Base-by-base conservation (phyloP, 1,284 basidiomycete species). In the Trichosporon ovoides region DNA sequence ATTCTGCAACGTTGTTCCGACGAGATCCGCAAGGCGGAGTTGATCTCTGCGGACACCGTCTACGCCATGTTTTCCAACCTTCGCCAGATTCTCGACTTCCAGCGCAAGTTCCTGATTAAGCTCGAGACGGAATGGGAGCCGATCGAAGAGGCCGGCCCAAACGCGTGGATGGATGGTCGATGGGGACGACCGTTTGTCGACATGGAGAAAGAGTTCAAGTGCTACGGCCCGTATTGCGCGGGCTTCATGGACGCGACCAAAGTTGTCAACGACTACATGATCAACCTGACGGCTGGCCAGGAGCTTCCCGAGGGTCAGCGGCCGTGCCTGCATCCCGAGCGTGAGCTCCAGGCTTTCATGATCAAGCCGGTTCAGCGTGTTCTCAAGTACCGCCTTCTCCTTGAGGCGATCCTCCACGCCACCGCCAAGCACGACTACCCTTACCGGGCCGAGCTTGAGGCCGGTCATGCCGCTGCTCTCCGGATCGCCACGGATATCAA, bases 161-260 rank as follows among this genome's bases (percentile, higher is more conserved):
- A 64, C 14, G 81, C 88, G 66, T 88, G 90, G 91, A 85, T 84
- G 65, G 89, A 92, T 66, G 93, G 89, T 72, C 85, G 83, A 66
- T 98, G 93, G 95, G 95, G 90, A 46, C 79, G 83, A 58, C 85
- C 85, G 61, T 95, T 94, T 63, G 77, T 81, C 28, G 77, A 79
- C 53, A 74, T 75, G 89, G 95, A 98, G 82, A 84, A 90, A 59
- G 89, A 92, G 67, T 96, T 97, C 73, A 83, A 85, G 50, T 89
- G 91, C 37, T 99, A 99, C 77, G 93, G 96, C 72, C 93, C 94
- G 5, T 98, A 97, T 76, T 98, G 95, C 77, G 92, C 92, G 48
- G 98, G 98, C 78, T 94, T 94, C 78, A 89, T 88, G 38, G 85
- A 87, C 72, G 87, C 91, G 52, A 85, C 88, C 73, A 86, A 91